phyloP scores from a whole-genome alignment of 2,329 filamentous ascomycete species.

The Pyrenophora teres region DNA sequence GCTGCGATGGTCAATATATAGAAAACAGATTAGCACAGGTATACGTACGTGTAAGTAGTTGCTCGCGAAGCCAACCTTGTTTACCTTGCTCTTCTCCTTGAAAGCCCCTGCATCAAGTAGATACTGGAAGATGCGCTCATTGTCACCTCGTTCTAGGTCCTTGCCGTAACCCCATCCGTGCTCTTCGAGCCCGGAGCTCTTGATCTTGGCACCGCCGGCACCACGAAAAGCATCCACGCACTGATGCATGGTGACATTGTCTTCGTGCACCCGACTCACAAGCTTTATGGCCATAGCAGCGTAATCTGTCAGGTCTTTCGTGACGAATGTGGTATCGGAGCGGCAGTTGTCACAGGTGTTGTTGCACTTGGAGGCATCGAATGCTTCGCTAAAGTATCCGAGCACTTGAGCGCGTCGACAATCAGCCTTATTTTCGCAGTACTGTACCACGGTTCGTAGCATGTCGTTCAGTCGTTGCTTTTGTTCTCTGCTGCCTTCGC shows the following conservation, averaged over 20 bases:
- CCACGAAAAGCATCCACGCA: constrained; percentile 86
- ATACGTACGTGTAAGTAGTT: constrained; percentile 70
- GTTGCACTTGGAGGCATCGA: constrained; percentile 72
- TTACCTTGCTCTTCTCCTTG: constrained; percentile 69
- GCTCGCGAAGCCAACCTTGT: constrained; percentile 68
- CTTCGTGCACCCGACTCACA: constrained; percentile 61
- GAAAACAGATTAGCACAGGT: neutral
- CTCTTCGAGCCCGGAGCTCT: constrained; percentile 59
- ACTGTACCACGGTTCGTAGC: constrained; percentile 82
- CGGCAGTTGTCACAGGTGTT: constrained; percentile 88
- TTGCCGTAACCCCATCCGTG: constrained; percentile 67
- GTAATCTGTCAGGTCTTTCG: constrained; percentile 75
- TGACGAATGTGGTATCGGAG: constrained; percentile 71
- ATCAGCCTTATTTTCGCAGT: constrained; percentile 85
- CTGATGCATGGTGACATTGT: constrained; percentile 68
- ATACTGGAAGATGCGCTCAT: constrained; percentile 81
- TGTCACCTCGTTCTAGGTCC: constrained; percentile 72
- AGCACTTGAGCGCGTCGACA: constrained; percentile 88
- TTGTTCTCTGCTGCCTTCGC: constrained; percentile 75
- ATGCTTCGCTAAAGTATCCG: constrained; percentile 90
- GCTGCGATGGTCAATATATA: constrained; percentile 34
- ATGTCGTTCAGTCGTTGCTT: constrained; percentile 84
- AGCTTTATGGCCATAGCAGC: constrained; percentile 73
- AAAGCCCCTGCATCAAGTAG: constrained; percentile 76
- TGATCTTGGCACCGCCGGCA: constrained; percentile 63